These are phyloP conservation scores for Dissoconium aciculare DNA, from an alignment of 2,329 filamentous ascomycete genomes.

Conservation along the genomic window DNA sequence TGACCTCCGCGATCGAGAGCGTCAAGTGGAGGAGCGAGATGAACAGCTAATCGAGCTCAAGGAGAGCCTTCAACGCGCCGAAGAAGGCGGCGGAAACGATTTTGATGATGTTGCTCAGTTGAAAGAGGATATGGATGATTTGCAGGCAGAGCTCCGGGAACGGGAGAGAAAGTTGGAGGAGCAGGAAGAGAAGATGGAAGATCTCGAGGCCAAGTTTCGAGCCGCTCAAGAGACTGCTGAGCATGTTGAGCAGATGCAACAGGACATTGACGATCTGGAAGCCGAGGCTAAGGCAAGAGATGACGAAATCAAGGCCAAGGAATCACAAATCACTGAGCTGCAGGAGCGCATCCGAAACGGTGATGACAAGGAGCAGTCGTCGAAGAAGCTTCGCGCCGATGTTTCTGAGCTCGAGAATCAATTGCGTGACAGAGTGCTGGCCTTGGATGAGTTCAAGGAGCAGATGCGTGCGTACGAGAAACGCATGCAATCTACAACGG, in stretches of 20 bases:
- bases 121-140: slow-evolving; percentile 35
- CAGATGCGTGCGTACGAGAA: slow-evolving; percentile 22
- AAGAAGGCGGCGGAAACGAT: slow-evolving; percentile 21
- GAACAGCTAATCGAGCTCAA: slow-evolving; percentile 37
- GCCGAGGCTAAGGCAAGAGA: slow-evolving; percentile 36
- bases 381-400: slow-evolving; percentile 25
- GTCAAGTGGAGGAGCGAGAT: slow-evolving; percentile 24
- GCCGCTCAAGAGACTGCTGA: slow-evolving; percentile 17
- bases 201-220: slow-evolving; percentile 27
- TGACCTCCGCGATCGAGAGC: slow-evolving; percentile 36
- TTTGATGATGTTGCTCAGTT: slow-evolving; percentile 24
- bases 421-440: slow-evolving; percentile 23
- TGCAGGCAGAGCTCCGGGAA: slow-evolving; percentile 39
- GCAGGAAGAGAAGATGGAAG: slow-evolving; percentile 38
- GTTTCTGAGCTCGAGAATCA: slow-evolving; percentile 22
- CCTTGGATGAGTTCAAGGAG: slow-evolving; percentile 23
- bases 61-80: slow-evolving; percentile 26
- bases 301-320: slow-evolving; percentile 26
- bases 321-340: slow-evolving; percentile 20
- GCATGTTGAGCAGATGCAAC: slow-evolving; percentile 46
- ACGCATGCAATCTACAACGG: slow-evolving; percentile 11
- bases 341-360: slow-evolving; percentile 18
- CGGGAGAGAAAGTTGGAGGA: slow-evolving; percentile 23
- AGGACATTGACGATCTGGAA: slow-evolving; percentile 37
- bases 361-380: slow-evolving; percentile 24